Base-by-base conservation (phyloP, 2,329 filamentous ascomycete genomes). In the Dryadomyces quercus-mongolicae region DNA sequence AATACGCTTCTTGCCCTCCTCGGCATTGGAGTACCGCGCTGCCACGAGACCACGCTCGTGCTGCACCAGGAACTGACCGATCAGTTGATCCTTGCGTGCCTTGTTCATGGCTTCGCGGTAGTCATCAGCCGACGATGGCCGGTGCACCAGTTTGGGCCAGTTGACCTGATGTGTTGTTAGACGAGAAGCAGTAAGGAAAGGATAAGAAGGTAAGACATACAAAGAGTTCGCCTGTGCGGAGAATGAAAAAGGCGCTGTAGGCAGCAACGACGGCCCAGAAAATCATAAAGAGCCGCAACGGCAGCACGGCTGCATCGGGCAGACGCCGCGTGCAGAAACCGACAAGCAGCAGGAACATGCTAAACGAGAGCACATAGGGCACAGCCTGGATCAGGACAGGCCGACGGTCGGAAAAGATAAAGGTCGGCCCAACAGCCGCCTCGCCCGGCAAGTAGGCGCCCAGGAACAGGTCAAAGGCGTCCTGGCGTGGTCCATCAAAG, bases 1-100 rank as follows among this genome's bases (percentile, higher is more conserved):
- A 65, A 95, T 94, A 67, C 93, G 88, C 80, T 96, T 98, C 79
- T 98, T 98, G 53, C 93, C 93, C 71, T 98, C 93, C 68, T 98
- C 93, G 54, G 94, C 81, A 62, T 86, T 93, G 36, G 88, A 78
- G 62, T 94, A 84, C 58, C 88, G 78, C 46, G 86, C 85, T 60
- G 87, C 88, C 70, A 89, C 95, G 58, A 88, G 79, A 2, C 90
- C 89, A 16, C 91, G 77, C 69, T 95, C 88, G 65, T 95, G 90
- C 49, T 74, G 73, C 31, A 78, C 75, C 21, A 94, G 77, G 57
- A 95, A 79, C 15, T 80, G 72, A 3, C 93, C 93, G 49, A 97
- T 77, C 18, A 98, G 68, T 56, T 83, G 80, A 65, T 95, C 88
- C 65, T 93, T 90, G 60, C 84, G 78, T 13, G 91, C 90, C 65